Evolutionary conservation across 2,329 filamentous ascomycete genomes (phyloP), one percentile per base, ranked within the genome.

Genomic region (Ceratocystis papillata): DNA sequence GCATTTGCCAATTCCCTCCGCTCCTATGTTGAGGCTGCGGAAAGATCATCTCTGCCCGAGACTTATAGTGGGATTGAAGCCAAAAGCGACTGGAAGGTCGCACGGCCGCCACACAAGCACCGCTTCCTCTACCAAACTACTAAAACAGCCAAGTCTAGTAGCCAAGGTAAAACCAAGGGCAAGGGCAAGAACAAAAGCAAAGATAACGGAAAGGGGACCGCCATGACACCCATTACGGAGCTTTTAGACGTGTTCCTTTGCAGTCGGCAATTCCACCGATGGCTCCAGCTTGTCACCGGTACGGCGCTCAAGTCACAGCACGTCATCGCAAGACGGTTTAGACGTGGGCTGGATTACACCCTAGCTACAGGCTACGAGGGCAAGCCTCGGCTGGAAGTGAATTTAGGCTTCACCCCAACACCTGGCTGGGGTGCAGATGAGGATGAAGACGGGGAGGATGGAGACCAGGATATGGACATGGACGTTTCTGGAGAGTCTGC

Each of bases 61-160:
- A 74, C 77, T 17, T 83, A 81, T 59, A 72, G 75, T 0, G 80
- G 81, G 67, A 85, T 88, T 67, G 83, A 87, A 71, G 79, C 79
- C 59, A 77, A 77, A 69, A 82, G 79, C 53, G 76, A 77, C 0
- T 94, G 89, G 89, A 83, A 81, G 68, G 87, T 95, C 7, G 89
- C 94, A 5, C 83, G 84, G 41, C 94, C 94, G 48, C 94, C 94
- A 0, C 92, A 99, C 77, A 99, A 99, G 78, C 91, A 96, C 73
- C 89, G 92, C 15, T 99, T 88, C 74, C 79, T 96, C 1, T 99
- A 94, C 76, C 82, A 89, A 68, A 85, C 61, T 69, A 75, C 67
- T 70, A 77, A 63, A 70, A 74, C 63, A 74, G 74, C 60, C 72
- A 74, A 4, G 71, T 73, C 2, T 70, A 75, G 53, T 76, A 80